Conservation (phyloP, 345 rosid genomes). For the Hibiscus syriacus region DNA sequence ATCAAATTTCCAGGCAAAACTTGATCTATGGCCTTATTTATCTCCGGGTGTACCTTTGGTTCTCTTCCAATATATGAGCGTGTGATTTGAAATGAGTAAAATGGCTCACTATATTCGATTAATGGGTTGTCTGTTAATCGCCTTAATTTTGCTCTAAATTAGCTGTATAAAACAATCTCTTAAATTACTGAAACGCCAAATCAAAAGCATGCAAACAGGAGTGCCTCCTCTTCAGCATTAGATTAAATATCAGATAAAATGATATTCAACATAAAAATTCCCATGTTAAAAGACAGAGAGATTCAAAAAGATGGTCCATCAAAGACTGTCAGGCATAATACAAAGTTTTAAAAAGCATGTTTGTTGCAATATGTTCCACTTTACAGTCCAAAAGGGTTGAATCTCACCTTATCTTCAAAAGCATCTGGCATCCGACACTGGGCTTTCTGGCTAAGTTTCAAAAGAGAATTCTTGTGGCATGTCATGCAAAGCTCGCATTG, state of each 20-base stretch:
- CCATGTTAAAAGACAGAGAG: not conserved
- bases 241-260: not conserved
- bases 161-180: no score
- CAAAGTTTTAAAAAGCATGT: not conserved
- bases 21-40: no score
- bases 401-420: not conserved
- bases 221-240: not conserved
- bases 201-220: not conserved
- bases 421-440: not conserved
- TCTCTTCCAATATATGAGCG: no score
- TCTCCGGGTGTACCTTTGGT: no score
- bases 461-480: constrained; percentile 63
- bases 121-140: no score
- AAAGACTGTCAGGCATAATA: not conserved
- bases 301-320: not conserved
- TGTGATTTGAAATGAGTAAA: no score
- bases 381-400: not conserved
- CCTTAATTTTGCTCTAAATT: no score
- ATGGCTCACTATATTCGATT: no score
- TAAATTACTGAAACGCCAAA: no score
- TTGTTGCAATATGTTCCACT: not conserved
- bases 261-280: not conserved
- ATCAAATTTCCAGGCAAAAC: no score
- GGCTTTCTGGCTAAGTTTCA: not conserved
- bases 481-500: constrained; percentile 56